phyloP scores from a whole-genome alignment of 164 flowering plant species.

The Piper longum region DNA sequence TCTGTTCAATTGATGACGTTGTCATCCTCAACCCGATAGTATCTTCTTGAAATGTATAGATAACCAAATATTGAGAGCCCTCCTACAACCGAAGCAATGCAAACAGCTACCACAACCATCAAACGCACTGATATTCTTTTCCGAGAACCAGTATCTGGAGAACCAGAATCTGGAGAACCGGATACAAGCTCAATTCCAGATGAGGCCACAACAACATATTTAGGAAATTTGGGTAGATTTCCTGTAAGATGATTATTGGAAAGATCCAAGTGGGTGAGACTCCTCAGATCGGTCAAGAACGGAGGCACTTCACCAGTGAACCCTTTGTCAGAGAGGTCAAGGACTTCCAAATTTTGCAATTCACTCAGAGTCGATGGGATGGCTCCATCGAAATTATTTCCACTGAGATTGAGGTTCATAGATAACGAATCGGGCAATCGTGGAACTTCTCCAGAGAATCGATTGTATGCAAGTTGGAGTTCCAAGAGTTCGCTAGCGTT shows the following conservation, averaged over 20 bases:
- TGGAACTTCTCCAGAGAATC: conserved; percentile 36
- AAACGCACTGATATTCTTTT: conserved; percentile 17
- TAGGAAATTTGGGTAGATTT: conserved; percentile 23
- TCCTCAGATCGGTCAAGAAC: conserved; percentile 12
- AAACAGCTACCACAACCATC: conserved; percentile 19
- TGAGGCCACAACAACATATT: conserved; percentile 5
- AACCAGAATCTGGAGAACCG: neutral
- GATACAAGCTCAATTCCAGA: conserved; percentile 26
- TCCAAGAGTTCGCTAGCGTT: conserved; percentile 23
- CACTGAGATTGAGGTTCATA: conserved; percentile 58
- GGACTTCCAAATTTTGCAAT: conserved; percentile 28
- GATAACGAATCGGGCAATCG: conserved; percentile 34
- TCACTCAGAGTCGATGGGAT: conserved; percentile 28
- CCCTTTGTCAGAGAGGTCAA: conserved; percentile 57
- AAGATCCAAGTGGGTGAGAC: conserved; percentile 33
- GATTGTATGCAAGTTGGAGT: conserved; percentile 50
- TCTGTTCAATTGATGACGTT: conserved; percentile 15
- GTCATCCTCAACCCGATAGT: conserved; percentile 21
- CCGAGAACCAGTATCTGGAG: conserved; percentile 3
- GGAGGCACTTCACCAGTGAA: conserved; percentile 45
- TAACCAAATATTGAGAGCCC: conserved; percentile 11
- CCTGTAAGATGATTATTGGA: conserved; percentile 53
- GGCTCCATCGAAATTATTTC: conserved; percentile 38
- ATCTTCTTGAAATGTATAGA: conserved; percentile 23
- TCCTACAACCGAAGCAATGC: conserved; percentile 17